Percentiles rank a stretch among this genome's conserved stretches.
Evolutionary conservation across 2,329 filamentous ascomycete genomes (phyloP).

Genomic region (Cylindrodendrum hubeiense): DNA sequence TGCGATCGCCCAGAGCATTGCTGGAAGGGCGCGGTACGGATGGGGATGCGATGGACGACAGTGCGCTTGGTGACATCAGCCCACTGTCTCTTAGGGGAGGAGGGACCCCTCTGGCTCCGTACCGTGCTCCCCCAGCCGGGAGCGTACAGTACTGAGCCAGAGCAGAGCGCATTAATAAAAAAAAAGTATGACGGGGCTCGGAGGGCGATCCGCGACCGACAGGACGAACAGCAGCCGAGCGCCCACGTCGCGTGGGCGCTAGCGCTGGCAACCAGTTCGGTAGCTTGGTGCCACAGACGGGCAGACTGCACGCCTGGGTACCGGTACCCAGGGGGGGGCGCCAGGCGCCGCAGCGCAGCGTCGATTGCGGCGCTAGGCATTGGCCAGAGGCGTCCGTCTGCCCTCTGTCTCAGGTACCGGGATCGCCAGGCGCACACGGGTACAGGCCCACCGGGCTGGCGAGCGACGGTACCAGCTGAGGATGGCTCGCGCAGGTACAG

Average conservation of each 20-base stretch:
- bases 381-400: neutral
- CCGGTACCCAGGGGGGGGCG: constrained; percentile 4
- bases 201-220: neutral
- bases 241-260: constrained; percentile 14
- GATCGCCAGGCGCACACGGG: constrained; percentile 11
- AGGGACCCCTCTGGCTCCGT: constrained; percentile 1
- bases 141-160: neutral
- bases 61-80: constrained; percentile 7
- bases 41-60: constrained; percentile 15
- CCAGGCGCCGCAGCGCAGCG: constrained; percentile 6
- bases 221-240: neutral
- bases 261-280: constrained; percentile 2
- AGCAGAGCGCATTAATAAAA: neutral
- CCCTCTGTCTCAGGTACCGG: constrained; percentile 2
- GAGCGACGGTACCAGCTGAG: constrained; percentile 6
- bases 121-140: neutral
- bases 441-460: neutral
- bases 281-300: constrained; percentile 4
- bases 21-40: neutral
- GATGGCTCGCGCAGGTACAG: constrained; percentile 11
- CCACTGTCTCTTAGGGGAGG: constrained; percentile 12
- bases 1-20: constrained; percentile 2
- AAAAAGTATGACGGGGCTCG: neutral
- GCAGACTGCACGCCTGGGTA: no score
- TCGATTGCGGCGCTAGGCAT: neutral